Conservation (phyloP, 1,139 yeast genomes). For the Yamadazyma diospyri region DNA sequence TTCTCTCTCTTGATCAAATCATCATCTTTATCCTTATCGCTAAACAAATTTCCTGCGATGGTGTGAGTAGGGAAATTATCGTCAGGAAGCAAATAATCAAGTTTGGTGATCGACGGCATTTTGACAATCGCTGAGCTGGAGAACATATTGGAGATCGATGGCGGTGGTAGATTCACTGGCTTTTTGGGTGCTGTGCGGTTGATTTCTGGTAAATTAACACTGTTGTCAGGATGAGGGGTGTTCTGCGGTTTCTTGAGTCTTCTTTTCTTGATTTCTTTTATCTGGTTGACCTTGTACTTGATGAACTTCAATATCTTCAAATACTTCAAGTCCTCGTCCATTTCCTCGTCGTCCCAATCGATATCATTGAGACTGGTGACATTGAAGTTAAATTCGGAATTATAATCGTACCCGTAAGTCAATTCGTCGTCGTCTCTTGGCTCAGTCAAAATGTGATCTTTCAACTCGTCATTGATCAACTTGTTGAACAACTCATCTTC, state of each 20-base stretch:
- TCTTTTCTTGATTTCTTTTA: conserved; percentile 11
- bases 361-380: conserved; percentile 24
- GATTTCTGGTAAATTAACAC: not conserved
- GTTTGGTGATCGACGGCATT: conserved; percentile 26
- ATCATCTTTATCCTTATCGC: conserved; percentile 11
- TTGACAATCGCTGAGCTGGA: conserved; percentile 15
- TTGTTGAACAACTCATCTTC: conserved; percentile 40
- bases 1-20: conserved; percentile 33
- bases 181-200: not conserved
- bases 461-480: conserved; percentile 39
- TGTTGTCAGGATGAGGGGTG: not conserved
- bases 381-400: conserved; percentile 9
- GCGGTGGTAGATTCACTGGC: conserved; percentile 11
- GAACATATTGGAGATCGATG: conserved; percentile 9
- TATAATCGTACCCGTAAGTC: conserved; percentile 10
- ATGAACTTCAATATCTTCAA: conserved; percentile 42
- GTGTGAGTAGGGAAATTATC: conserved; percentile 22
- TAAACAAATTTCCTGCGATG: conserved; percentile 9
- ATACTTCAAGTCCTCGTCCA: conserved; percentile 49
- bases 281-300: conserved; percentile 31
- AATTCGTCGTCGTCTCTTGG: conserved; percentile 25
- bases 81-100: conserved; percentile 29
- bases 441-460: conserved; percentile 36
- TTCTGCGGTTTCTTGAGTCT: conserved; percentile 2
- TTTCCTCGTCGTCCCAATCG: conserved; percentile 50